Evolutionary conservation across 2,329 filamentous ascomycete species (phyloP).

Genomic region (Reticulascus tulasneorum): DNA sequence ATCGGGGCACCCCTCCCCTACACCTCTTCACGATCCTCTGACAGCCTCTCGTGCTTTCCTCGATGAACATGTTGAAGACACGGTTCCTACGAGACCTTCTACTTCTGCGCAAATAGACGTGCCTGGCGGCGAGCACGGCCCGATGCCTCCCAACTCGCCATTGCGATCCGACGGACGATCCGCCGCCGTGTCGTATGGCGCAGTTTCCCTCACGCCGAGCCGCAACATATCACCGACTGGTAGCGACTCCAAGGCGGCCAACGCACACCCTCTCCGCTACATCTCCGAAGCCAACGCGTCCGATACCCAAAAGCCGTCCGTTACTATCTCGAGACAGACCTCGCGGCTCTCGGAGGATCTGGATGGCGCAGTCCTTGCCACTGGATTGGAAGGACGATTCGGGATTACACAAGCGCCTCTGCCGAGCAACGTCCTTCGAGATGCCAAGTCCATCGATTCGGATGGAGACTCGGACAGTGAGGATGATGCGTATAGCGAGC

Average conservation of each 20-base stretch:
- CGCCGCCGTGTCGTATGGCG: slow-evolving; percentile 32
- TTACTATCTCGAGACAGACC: slow-evolving; percentile 26
- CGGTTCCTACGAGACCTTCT: slow-evolving; percentile 1
- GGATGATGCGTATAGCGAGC: slow-evolving; percentile 30
- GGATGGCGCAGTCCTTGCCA: slow-evolving; percentile 46
- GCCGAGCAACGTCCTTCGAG: slow-evolving; percentile 39
- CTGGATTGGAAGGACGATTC: slow-evolving; percentile 51
- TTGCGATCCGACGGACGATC: slow-evolving; percentile 20
- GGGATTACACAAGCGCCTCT: slow-evolving; percentile 45
- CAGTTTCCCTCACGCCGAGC: slow-evolving; percentile 30
- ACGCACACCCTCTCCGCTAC: slow-evolving; percentile 27
- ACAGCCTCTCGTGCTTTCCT: slow-evolving; percentile 2
- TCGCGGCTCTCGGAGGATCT: slow-evolving; percentile 43
- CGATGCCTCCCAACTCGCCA: slow-evolving; percentile 23
- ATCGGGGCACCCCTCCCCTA: slow-evolving; percentile 5
- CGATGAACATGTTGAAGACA: slow-evolving; percentile 15
- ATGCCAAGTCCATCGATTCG: slow-evolving; percentile 20
- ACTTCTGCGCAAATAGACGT: slow-evolving; percentile 9
- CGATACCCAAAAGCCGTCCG: slow-evolving; percentile 22
- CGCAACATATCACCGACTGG: slow-evolving; percentile 31
- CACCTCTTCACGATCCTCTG: slow-evolving; percentile 7
- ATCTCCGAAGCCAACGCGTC: slow-evolving; percentile 30
- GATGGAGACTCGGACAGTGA: slow-evolving; percentile 19
- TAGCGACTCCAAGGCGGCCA: slow-evolving; percentile 26
- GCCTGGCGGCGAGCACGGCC: too few relatives aligned